Conservation (phyloP, 176 grass and related monocot genomes). For the Areca catechu region DNA sequence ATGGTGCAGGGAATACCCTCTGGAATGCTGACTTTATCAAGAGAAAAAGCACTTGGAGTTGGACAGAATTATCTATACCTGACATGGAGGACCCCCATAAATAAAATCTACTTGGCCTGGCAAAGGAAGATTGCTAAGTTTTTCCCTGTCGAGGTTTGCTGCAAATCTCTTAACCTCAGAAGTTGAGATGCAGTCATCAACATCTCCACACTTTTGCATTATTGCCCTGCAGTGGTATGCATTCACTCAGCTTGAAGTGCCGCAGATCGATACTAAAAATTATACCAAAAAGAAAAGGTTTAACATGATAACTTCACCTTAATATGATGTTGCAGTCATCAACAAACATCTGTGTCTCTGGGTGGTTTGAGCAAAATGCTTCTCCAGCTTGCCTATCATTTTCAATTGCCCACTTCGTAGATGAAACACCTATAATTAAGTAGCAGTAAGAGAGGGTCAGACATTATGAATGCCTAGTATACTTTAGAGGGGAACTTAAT, state of each 20-base stretch:
- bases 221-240: conserved; percentile 50
- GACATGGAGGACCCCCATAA: conserved; percentile 95
- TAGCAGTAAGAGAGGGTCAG: too few species aligned
- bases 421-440: conserved; percentile 48
- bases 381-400: conserved; percentile 89
- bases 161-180: conserved; percentile 80
- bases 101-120: conserved; percentile 98
- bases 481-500: too few species aligned
- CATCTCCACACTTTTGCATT: conserved; percentile 91
- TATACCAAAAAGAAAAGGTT: too few species aligned
- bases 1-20: too few species aligned
- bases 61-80: conserved; percentile 29
- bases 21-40: too few species aligned
- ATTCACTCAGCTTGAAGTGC: too few species aligned
- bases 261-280: too few species aligned
- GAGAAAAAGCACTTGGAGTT: too few species aligned
- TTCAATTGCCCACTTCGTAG: conserved; percentile 99
- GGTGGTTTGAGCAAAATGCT: conserved; percentile 87
- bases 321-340: conserved; percentile 97
- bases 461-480: too few species aligned
- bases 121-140: conserved; percentile 74
- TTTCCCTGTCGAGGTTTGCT: conserved; percentile 51
- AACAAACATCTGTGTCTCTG: conserved; percentile 70
- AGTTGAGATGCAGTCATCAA: conserved; percentile 89
- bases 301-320: conserved; percentile 32